Conservation (phyloP, 345 rosid species). For the Linum usitatissimum region DNA sequence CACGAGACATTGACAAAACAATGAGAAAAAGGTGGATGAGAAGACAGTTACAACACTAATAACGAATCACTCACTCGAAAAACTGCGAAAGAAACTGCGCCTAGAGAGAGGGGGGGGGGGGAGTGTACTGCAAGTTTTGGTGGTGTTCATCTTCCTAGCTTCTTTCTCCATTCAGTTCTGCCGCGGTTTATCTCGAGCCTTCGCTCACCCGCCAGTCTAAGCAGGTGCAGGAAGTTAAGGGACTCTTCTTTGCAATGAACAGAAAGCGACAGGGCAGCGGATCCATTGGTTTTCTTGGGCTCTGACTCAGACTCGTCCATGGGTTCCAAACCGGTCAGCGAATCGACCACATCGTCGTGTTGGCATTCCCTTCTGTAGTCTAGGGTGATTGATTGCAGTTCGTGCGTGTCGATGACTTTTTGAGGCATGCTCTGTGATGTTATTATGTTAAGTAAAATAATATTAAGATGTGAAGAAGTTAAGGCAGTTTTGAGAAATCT, state of each 20-base stretch:
- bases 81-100: too few relatives aligned
- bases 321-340: conserved; percentile 56
- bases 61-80: too few relatives aligned
- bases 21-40: too few relatives aligned
- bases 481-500: background rate
- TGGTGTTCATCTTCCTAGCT: conserved; percentile 31
- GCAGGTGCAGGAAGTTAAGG: conserved; percentile 55
- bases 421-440: conserved; percentile 85
- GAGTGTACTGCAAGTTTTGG: too few relatives aligned
- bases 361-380: conserved; percentile 92
- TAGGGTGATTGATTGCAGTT: conserved; percentile 69
- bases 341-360: conserved; percentile 71
- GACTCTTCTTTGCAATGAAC: conserved; percentile 15
- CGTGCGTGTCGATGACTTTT: conserved; percentile 69
- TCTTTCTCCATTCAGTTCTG: conserved; percentile 77
- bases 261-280: conserved; percentile 16
- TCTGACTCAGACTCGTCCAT: conserved; percentile 20
- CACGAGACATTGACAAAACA: too few relatives aligned
- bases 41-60: too few relatives aligned
- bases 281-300: conserved; percentile 41
- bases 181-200: conserved; percentile 85
- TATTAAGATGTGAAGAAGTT: background rate
- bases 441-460: background rate
- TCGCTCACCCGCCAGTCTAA: conserved; percentile 49
- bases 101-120: too few relatives aligned